Evolutionary conservation across 495 filamentous ascomycete genomes (phyloP).

Genomic region (Lasiosphaeria miniovina): DNA sequence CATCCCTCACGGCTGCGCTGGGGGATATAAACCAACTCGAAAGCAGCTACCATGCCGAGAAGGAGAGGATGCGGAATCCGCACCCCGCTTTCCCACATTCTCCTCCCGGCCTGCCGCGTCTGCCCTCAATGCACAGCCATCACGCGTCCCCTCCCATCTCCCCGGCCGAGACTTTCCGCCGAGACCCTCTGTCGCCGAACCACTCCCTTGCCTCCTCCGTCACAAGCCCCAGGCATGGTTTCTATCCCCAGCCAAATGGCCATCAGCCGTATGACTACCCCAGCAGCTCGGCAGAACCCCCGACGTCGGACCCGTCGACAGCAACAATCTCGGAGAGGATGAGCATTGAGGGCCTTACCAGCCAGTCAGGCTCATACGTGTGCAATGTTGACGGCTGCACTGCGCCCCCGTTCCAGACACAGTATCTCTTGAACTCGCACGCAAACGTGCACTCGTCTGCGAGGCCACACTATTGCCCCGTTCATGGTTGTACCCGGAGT

Average conservation of each 20-base stretch:
- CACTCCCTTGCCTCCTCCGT: constrained; percentile 7
- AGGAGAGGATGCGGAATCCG: constrained; percentile 32
- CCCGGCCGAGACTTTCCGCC: constrained; percentile 25
- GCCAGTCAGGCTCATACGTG: constrained; percentile 28
- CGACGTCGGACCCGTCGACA: constrained; percentile 32
- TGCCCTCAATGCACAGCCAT: constrained; percentile 21
- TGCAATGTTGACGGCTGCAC: constrained; percentile 58
- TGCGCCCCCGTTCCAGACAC: constrained; percentile 87
- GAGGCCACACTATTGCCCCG: constrained; percentile 87
- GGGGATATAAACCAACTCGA: constrained; percentile 53
- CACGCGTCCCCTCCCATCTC: constrained; percentile 39
- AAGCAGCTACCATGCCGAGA: constrained; percentile 54
- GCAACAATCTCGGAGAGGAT: constrained; percentile 45
- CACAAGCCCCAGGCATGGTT: constrained; percentile 10
- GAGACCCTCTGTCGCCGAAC: constrained; percentile 24
- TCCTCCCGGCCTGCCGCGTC: constrained; percentile 22
- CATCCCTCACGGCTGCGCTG: constrained; percentile 44
- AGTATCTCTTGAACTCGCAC: constrained; percentile 81
- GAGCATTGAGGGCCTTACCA: constrained; percentile 50
- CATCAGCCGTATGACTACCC: constrained; percentile 20
- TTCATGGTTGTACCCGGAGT: constrained; percentile 71
- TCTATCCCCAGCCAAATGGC: constrained; percentile 18
- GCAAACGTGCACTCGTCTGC: constrained; percentile 92
- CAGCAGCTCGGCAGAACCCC: constrained; percentile 31
- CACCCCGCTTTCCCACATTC: constrained; percentile 23